Percentiles rank a stretch among this genome's conserved stretches.
These are phyloP conservation scores for Pseudopyricularia cyperi DNA, from an alignment of 2,329 filamentous ascomycete species.

Conservation along the genomic window DNA sequence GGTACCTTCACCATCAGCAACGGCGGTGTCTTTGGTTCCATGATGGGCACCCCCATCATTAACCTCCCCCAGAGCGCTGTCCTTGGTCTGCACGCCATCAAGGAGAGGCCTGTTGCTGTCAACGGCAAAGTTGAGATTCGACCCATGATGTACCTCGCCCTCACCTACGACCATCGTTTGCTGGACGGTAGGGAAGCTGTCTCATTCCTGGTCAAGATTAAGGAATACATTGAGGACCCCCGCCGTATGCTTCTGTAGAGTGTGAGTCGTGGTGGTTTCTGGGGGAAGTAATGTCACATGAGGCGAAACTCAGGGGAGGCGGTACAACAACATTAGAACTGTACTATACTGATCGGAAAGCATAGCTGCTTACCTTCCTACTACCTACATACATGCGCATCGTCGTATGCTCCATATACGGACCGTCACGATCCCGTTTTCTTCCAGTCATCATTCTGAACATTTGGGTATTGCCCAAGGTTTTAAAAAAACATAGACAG, in stretches of 20 bases:
- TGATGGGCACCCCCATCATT: conserved; percentile 98
- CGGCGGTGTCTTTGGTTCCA: conserved; percentile 88
- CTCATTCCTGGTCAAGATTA: conserved; percentile 91
- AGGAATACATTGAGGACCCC: conserved; percentile 95
- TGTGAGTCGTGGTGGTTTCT: not conserved
- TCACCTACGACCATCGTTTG: conserved; percentile 95
- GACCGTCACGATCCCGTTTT: no score
- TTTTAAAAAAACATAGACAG: no score
- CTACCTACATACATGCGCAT: no score
- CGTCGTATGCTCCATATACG: no score
- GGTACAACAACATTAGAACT: not conserved
- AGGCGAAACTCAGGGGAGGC: not conserved
- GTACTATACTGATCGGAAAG: not conserved
- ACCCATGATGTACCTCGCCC: conserved; percentile 99
- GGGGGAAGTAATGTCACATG: not conserved
- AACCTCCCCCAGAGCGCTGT: conserved; percentile 91
- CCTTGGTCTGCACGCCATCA: conserved; percentile 88
- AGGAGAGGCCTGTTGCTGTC: conserved; percentile 78
- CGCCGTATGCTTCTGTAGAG: conserved; percentile 67
- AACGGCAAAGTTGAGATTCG: conserved; percentile 92
- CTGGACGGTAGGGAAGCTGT: conserved; percentile 92
- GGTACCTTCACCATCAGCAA: conserved; percentile 98
- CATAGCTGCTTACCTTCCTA: no score
- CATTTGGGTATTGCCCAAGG: no score
- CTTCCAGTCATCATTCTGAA: no score